A percentile compares a stretch with the other conserved stretches of the same genome.
Conservation (phyloP, 2,329 filamentous ascomycete species). For the Sphaerulina musiva region DNA sequence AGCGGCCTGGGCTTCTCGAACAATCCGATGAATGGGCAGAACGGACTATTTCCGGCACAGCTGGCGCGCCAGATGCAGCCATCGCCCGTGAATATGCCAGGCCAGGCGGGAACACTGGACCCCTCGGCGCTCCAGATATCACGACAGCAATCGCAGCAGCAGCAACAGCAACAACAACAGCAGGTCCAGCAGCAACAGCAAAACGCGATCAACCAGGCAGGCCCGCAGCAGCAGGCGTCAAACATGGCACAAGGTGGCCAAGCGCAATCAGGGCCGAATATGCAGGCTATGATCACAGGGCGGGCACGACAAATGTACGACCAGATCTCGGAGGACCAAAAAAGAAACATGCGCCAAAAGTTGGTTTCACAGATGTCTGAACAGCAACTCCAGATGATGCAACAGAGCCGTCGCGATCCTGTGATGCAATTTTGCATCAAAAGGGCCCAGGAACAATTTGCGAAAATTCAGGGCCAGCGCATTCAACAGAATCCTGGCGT, state of each 20-base stretch:
- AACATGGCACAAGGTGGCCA: constrained; percentile 16
- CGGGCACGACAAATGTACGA: constrained; percentile 21
- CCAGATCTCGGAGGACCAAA: constrained; percentile 25
- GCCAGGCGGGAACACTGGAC: constrained; percentile 21
- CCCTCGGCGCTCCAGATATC: constrained; percentile 24
- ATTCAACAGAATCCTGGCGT: constrained; percentile 9
- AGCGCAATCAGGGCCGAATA: constrained; percentile 7
- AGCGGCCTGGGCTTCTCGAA: constrained; percentile 21
- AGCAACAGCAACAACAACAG: constrained; percentile 14
- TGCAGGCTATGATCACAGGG: constrained; percentile 13
- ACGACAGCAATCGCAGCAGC: constrained; percentile 21
- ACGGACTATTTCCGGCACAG: constrained; percentile 24
- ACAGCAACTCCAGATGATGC: constrained; percentile 16
- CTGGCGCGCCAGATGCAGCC: constrained; percentile 29
- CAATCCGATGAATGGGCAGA: constrained; percentile 22
- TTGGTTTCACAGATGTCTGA: constrained; percentile 19
- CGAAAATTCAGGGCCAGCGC: constrained; percentile 8
- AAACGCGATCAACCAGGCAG: constrained; percentile 18
- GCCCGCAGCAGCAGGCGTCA: constrained; percentile 11
- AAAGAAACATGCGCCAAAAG: constrained; percentile 19
- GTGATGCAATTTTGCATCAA: constrained; percentile 20
- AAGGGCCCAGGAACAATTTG: constrained; percentile 16
- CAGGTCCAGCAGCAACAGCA: constrained; percentile 29
- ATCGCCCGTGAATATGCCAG: constrained; percentile 22
- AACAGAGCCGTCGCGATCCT: constrained; percentile 21